A percentile compares a stretch with the other conserved stretches of the same genome.
Evolutionary conservation across 306 rosid species (phyloP).

Genomic region (Prunus mongolica): DNA sequence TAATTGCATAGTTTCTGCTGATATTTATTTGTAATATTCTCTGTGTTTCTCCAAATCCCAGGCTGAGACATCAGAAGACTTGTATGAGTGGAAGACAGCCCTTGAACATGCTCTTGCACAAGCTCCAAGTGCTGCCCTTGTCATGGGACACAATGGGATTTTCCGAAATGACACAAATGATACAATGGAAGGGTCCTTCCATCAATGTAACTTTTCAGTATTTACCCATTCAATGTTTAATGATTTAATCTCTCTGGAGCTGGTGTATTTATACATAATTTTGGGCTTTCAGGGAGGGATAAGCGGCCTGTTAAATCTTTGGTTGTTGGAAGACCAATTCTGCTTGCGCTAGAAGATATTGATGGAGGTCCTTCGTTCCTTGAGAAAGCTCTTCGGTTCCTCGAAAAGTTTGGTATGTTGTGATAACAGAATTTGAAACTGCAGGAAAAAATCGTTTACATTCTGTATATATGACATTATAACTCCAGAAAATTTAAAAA

Average conservation of each 20-base stretch:
- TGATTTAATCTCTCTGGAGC: slow-evolving; percentile 6
- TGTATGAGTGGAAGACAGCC: slow-evolving; percentile 96
- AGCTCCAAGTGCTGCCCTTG: slow-evolving; percentile 99
- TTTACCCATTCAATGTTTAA: slow-evolving; percentile 13
- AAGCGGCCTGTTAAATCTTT: slow-evolving; percentile 89
- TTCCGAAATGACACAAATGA: slow-evolving; percentile 78
- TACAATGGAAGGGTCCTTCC: slow-evolving; percentile 83
- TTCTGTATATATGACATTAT: too few relatives aligned
- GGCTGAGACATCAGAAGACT: slow-evolving; percentile 97
- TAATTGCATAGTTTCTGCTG: slow-evolving; percentile 1
- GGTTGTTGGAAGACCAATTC: slow-evolving; percentile 98
- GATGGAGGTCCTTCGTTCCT: slow-evolving; percentile 99
- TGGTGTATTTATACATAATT: slow-evolving; percentile 8
- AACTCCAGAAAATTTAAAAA: not conserved
- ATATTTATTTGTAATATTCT: not conserved
- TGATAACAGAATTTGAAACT: slow-evolving; percentile 11
- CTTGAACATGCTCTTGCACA: slow-evolving; percentile 97
- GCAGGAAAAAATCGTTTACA: not conserved
- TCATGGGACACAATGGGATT: slow-evolving; percentile 95
- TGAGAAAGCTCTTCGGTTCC: slow-evolving; percentile 90
- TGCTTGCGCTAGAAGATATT: slow-evolving; percentile 96
- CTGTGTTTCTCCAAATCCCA: slow-evolving; percentile 27
- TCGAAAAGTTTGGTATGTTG: slow-evolving; percentile 81
- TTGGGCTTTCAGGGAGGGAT: slow-evolving; percentile 72
- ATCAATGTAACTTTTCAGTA: slow-evolving; percentile 62